Conservation (phyloP, 495 filamentous ascomycete genomes). For the Hyaloscypha variabilis region DNA sequence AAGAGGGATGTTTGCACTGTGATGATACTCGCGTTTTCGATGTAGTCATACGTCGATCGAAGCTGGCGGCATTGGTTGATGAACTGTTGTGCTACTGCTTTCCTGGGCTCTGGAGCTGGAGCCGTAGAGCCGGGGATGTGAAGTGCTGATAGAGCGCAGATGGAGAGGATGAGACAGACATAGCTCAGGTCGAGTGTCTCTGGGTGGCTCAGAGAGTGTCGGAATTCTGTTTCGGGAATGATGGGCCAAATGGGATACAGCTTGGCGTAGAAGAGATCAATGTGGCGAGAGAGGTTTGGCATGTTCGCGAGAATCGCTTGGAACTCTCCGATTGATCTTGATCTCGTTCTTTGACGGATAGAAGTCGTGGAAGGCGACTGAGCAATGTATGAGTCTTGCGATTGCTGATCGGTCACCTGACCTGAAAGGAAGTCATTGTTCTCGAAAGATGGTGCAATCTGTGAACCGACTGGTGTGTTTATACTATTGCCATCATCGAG, state of each 20-base stretch:
- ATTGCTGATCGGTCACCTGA: neutral
- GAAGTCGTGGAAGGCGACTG: neutral
- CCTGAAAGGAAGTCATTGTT: neutral
- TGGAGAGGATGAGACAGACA: constrained; percentile 31
- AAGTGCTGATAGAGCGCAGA: constrained; percentile 34
- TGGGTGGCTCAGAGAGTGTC: constrained; percentile 18
- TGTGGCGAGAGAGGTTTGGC: constrained; percentile 5
- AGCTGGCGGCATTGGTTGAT: constrained; percentile 30
- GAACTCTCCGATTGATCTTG: neutral
- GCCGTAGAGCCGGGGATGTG: constrained; percentile 32
- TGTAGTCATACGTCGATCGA: constrained; percentile 31
- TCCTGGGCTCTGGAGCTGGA: constrained; percentile 20
- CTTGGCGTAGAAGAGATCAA: constrained; percentile 35
- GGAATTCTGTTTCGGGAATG: constrained; percentile 31
- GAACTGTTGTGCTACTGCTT: constrained; percentile 31
- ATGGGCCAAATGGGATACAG: constrained; percentile 41
- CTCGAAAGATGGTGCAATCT: neutral
- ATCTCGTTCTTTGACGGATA: neutral
- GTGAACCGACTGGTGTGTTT: neutral
- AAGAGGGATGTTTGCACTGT: constrained; percentile 34
- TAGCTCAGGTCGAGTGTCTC: constrained; percentile 22
- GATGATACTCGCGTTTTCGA: constrained; percentile 25
- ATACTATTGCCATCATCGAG: neutral
- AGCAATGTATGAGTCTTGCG: neutral
- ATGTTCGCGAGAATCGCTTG: neutral